Base-by-base conservation (phyloP, 179 eudicot genomes). In the Sideroxylon spinosum region DNA sequence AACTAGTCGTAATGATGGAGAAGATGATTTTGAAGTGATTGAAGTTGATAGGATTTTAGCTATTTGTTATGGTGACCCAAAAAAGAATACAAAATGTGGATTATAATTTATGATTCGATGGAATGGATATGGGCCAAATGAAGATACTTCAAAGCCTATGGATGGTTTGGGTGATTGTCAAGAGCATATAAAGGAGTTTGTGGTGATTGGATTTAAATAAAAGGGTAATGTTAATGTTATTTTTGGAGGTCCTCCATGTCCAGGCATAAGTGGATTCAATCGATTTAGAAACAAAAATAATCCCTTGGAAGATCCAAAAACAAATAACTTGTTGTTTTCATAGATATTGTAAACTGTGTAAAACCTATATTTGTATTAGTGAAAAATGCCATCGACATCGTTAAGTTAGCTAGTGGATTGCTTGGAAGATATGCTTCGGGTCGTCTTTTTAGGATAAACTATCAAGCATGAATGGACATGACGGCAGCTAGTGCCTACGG, bases 181-280 rank as follows among this genome's bases (percentile, higher is more conserved):
- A 46, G 88, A 89, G 29, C 83, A 82, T 55, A 68, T 95, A 0
- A 92, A 87, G 56, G 85, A 84, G 12, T 95, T 91, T 82, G 97
- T 95, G 19, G 72, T 62, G 0, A 76, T 73, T 0, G 94, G 94
- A 7, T 78, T 69, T 32, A 82, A 73, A 17, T 81, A 86, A 26
- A 92, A 81, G 97, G 95, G 95, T 9, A 83, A 85, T 78, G 90
- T 84, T 68, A 91, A 89, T 81, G 85, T 88, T 2, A 61, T 92
- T 0, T 92, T 95, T 81, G 98, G 98, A 0, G 98, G 98, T 0
- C 98, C 98, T 19, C 98, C 98, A 9, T 94, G 98, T 68, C 98
- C 92, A 82, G 98, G 97, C 4, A 86, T 92, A 3, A 92, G 98
- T 62, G 97, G 98, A 7, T 94, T 92, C 68, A 94, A 94, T 29